Evolutionary conservation across 495 filamentous ascomycete genomes (phyloP).

Genomic region (Penicillium diatomitis): DNA sequence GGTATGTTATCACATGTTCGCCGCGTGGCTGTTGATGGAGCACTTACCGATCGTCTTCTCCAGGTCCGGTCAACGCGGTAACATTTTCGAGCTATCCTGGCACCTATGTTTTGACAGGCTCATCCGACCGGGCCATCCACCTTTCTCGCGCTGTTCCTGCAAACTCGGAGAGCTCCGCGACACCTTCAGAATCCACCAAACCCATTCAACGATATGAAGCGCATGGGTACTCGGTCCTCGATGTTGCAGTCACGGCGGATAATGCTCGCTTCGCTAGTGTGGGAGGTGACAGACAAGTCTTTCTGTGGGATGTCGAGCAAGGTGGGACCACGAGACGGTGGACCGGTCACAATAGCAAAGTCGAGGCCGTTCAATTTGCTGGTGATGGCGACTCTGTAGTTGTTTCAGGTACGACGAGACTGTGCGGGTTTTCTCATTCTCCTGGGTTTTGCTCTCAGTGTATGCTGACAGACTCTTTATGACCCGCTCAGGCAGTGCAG

Average conservation of each 20-base stretch:
- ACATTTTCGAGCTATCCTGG: conserved; percentile 31
- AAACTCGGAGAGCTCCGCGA: conserved; percentile 25
- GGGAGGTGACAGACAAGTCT: conserved; percentile 82
- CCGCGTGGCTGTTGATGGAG: neutral
- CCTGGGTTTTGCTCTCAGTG: neutral
- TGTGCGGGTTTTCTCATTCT: neutral
- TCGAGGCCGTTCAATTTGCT: conserved; percentile 72
- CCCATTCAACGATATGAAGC: conserved; percentile 81
- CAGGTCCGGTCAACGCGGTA: conserved; percentile 34
- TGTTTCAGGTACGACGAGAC: conserved; percentile 41
- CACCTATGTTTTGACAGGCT: conserved; percentile 68
- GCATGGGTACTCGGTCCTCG: conserved; percentile 85
- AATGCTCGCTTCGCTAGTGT: conserved; percentile 75
- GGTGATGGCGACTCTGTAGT: conserved; percentile 61
- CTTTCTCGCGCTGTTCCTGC: conserved; percentile 60
- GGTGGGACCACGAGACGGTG: conserved; percentile 67
- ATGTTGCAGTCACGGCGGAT: conserved; percentile 60
- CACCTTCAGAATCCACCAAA: conserved; percentile 27
- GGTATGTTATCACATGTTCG: conserved; percentile 14
- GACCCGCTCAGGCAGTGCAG: conserved; percentile 51
- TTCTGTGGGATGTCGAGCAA: conserved; percentile 86
- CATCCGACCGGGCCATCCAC: conserved; percentile 72
- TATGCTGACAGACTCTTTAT: neutral
- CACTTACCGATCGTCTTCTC: neutral
- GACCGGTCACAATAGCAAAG: conserved; percentile 57